A percentile compares a stretch with the other conserved stretches of the same genome.
phyloP scores from a whole-genome alignment of 169 alveolate species.

The Theileria equi region DNA sequence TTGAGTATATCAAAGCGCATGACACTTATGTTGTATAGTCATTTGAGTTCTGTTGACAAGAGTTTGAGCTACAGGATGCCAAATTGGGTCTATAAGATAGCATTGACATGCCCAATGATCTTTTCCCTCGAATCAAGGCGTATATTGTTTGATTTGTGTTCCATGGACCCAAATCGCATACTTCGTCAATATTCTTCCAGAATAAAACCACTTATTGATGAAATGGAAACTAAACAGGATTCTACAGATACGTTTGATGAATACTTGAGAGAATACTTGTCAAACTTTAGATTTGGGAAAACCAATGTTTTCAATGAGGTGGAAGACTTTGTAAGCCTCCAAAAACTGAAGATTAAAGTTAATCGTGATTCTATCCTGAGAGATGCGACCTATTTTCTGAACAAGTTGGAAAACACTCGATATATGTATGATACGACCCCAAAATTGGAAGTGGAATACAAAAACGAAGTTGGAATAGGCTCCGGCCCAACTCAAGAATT shows the following conservation, averaged over 20 bases:
- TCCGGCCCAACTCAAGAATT: constrained; percentile 75
- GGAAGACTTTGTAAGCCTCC: constrained; percentile 13
- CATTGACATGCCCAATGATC: constrained; percentile 22
- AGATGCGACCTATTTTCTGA: constrained; percentile 20
- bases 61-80: constrained; percentile 31
- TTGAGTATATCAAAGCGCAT: too few species aligned
- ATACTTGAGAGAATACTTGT: constrained; percentile 17
- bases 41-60: too few species aligned
- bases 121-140: constrained; percentile 37
- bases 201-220: background rate
- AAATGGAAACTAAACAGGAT: background rate
- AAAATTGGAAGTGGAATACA: constrained; percentile 33
- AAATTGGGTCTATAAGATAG: constrained; percentile 14
- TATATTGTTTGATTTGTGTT: constrained; percentile 11
- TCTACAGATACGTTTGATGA: constrained; percentile 31
- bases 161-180: constrained; percentile 22
- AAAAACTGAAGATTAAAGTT: constrained; percentile 16
- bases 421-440: constrained; percentile 11
- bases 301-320: background rate
- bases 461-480: constrained; percentile 74
- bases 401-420: constrained; percentile 12
- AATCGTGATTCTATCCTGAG: constrained; percentile 2
- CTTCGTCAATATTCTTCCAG: constrained; percentile 12
- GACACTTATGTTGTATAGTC: too few species aligned
- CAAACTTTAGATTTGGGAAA: background rate